Conservation (phyloP, 1,284 basidiomycete genomes). For the Irpex lacteus region DNA sequence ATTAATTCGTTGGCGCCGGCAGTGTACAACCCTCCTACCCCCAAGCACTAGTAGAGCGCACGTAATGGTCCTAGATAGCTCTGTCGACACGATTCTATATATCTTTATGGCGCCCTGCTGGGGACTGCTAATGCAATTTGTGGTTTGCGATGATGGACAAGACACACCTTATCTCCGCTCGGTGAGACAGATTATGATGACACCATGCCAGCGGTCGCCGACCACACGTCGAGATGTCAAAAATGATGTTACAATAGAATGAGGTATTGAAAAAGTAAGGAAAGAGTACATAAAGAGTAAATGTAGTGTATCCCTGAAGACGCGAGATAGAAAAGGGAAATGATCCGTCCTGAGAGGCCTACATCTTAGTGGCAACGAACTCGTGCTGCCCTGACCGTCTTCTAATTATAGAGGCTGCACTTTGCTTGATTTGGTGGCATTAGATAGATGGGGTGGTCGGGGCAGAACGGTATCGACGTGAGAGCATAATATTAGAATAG, state of each 20-base stretch:
- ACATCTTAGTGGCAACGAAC: background rate
- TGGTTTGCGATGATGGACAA: background rate
- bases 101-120: background rate
- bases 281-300: background rate
- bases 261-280: background rate
- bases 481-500: slow-evolving; percentile 88
- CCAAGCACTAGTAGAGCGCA: slow-evolving; percentile 33
- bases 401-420: background rate
- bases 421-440: background rate
- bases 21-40: slow-evolving; percentile 54
- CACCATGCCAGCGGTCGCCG: background rate
- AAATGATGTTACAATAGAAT: background rate
- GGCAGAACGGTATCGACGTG: slow-evolving; percentile 84
- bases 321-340: background rate
- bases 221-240: background rate
- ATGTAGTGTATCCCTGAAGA: background rate
- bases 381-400: background rate
- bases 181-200: background rate
- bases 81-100: background rate
- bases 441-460: slow-evolving; percentile 88
- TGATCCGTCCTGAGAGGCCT: background rate
- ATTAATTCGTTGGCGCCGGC: slow-evolving; percentile 1
- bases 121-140: background rate
- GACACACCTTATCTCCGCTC: background rate
- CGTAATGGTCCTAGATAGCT: slow-evolving; percentile 13